Percentiles rank a stretch among this genome's conserved stretches.
Evolutionary conservation across 1,284 basidiomycete genomes (phyloP).

Genomic region (Trichosporon faecale): DNA sequence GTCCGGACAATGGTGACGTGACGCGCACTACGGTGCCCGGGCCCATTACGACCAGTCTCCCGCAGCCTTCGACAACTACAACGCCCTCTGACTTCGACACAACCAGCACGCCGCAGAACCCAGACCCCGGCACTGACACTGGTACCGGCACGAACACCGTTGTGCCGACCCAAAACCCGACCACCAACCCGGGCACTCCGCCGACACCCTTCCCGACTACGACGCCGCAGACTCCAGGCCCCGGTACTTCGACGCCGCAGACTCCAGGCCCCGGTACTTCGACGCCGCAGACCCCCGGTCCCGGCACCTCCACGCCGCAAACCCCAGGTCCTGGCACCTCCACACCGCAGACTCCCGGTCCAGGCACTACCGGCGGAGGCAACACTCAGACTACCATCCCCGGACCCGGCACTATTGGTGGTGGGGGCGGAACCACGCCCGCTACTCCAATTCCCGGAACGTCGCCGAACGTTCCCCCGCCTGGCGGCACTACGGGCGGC

Average conservation of each 20-base stretch:
- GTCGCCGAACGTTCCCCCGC: neutral
- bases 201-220: neutral
- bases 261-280: neutral
- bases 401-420: neutral
- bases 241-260: neutral
- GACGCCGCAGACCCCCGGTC: neutral
- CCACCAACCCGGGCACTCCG: neutral
- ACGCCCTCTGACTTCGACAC: neutral
- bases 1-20: neutral
- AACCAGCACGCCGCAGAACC: neutral
- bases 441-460: neutral
- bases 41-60: neutral
- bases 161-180: neutral
- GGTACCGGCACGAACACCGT: neutral
- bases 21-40: neutral
- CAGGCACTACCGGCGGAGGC: neutral
- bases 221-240: neutral
- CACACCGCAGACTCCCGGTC: neutral
- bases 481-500: neutral
- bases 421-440: neutral
- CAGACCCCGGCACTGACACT: neutral
- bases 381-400: neutral
- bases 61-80: neutral
- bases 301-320: neutral
- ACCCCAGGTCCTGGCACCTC: neutral